A percentile compares a stretch with the other conserved stretches of the same genome.
These are phyloP conservation scores for Lotmaria passim DNA, from an alignment of 208 protist species.

Conservation along the genomic window DNA sequence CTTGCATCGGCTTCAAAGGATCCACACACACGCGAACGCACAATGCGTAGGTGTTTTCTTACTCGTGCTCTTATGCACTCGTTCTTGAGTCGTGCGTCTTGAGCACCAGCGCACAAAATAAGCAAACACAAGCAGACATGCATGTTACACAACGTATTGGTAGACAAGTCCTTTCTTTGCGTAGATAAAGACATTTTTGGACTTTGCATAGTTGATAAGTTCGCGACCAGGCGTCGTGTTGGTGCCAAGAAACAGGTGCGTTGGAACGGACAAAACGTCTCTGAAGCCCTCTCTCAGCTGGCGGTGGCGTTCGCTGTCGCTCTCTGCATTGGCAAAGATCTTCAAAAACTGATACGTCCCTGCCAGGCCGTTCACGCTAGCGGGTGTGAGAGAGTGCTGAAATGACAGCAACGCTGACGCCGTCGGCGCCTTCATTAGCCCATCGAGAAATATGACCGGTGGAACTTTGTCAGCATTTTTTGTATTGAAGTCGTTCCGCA, in stretches of 20 bases:
- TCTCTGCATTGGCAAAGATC: constrained; percentile 61
- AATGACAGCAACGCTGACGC: constrained; percentile 74
- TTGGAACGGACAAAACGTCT: constrained; percentile 58
- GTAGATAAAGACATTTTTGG: constrained; percentile 86
- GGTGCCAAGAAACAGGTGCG: constrained; percentile 79
- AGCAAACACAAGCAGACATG: background rate
- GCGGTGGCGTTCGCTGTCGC: constrained; percentile 80
- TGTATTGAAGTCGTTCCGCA: constrained; percentile 80
- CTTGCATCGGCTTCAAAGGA: too few relatives aligned
- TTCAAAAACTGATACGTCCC: constrained; percentile 74
- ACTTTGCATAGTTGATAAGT: constrained; percentile 80
- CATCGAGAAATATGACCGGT: constrained; percentile 79
- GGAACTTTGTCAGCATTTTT: constrained; percentile 72
- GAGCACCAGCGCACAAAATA: too few relatives aligned
- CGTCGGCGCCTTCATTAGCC: constrained; percentile 62
- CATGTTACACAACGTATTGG: constrained; percentile 65
- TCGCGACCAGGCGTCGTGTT: constrained; percentile 67
- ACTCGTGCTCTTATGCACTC: too few relatives aligned
- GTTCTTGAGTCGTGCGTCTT: too few relatives aligned
- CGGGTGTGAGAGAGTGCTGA: constrained; percentile 55
- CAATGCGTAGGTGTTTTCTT: too few relatives aligned
- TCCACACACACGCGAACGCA: too few relatives aligned
- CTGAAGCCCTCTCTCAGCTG: constrained; percentile 71
- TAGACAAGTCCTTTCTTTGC: constrained; percentile 70
- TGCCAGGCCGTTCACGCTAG: constrained; percentile 66